Evolutionary conservation across 495 filamentous ascomycete species (phyloP).

Genomic region (Immersiella caudata): DNA sequence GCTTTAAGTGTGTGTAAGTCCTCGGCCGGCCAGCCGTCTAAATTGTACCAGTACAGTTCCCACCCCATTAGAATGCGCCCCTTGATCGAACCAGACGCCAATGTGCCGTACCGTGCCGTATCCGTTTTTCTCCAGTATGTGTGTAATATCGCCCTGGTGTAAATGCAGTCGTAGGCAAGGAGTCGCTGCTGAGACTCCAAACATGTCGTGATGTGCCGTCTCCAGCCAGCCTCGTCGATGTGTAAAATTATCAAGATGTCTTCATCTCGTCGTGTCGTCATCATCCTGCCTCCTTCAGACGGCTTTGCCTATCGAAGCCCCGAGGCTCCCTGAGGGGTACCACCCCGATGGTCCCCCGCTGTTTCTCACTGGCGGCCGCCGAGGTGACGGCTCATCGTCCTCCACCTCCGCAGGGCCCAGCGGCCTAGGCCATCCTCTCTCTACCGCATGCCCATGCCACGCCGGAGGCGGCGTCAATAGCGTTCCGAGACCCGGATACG

Average conservation of each 20-base stretch:
- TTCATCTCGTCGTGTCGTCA: background rate
- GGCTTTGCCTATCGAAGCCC: conserved; percentile 23
- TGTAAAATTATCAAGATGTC: background rate
- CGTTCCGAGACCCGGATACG: conserved; percentile 12
- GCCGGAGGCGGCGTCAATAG: conserved; percentile 18
- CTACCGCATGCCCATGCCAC: conserved; percentile 5
- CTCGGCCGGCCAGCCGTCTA: background rate
- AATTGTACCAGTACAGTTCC: background rate
- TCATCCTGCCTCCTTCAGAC: background rate
- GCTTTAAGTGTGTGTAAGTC: background rate
- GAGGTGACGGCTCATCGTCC: conserved; percentile 4
- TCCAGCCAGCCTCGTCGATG: background rate
- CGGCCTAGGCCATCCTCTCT: conserved; percentile 2
- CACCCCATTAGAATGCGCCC: background rate
- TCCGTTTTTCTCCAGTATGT: background rate
- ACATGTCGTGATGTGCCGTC: background rate
- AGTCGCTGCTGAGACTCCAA: background rate
- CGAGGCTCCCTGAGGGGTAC: conserved; percentile 16
- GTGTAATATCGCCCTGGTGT: background rate
- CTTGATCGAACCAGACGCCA: background rate
- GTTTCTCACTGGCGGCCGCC: background rate
- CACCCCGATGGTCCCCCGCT: background rate
- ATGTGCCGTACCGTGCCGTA: conserved; percentile 5
- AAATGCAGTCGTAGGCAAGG: background rate
- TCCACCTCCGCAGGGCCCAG: conserved; percentile 2